Evolutionary conservation across 2,329 filamentous ascomycete genomes (phyloP).

Genomic region (Colletotrichum lentis): DNA sequence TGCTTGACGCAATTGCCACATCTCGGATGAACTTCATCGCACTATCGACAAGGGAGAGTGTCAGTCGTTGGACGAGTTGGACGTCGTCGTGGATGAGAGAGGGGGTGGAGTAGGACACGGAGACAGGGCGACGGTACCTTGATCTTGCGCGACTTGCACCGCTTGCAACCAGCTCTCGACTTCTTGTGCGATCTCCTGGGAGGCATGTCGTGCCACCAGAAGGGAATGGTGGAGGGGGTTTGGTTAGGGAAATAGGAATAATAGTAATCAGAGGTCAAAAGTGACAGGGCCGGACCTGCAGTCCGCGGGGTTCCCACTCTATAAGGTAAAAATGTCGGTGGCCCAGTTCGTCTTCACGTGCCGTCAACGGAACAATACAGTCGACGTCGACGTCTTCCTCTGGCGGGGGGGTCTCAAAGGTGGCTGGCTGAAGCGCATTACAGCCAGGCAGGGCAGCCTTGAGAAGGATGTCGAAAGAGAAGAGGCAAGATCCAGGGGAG

Average conservation of each 20-base stretch:
- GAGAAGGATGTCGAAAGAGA: neutral
- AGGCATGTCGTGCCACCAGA: conserved; percentile 58
- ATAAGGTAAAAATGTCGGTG: conserved; percentile 22
- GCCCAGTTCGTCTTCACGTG: conserved; percentile 21
- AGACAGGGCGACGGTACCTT: conserved; percentile 59
- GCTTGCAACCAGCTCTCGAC: conserved; percentile 70
- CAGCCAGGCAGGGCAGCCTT: conserved; percentile 19
- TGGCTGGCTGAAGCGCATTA: conserved; percentile 24
- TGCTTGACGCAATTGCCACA: conserved; percentile 74
- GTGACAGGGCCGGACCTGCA: neutral
- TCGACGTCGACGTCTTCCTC: conserved; percentile 20
- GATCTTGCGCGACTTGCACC: conserved; percentile 74
- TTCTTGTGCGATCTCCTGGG: conserved; percentile 75
- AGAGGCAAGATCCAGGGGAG: neutral
- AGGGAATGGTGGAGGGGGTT: neutral
- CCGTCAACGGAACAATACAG: conserved; percentile 16
- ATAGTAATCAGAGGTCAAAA: neutral
- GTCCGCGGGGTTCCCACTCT: conserved; percentile 21
- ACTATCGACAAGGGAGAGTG: conserved; percentile 50
- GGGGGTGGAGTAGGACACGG: neutral
- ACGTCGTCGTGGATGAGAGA: neutral
- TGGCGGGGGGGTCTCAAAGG: conserved; percentile 13
- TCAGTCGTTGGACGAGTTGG: neutral
- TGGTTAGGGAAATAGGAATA: no score
- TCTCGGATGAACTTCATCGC: conserved; percentile 71